Conservation (phyloP, 2,329 filamentous ascomycete species). For the Alternaria solani region DNA sequence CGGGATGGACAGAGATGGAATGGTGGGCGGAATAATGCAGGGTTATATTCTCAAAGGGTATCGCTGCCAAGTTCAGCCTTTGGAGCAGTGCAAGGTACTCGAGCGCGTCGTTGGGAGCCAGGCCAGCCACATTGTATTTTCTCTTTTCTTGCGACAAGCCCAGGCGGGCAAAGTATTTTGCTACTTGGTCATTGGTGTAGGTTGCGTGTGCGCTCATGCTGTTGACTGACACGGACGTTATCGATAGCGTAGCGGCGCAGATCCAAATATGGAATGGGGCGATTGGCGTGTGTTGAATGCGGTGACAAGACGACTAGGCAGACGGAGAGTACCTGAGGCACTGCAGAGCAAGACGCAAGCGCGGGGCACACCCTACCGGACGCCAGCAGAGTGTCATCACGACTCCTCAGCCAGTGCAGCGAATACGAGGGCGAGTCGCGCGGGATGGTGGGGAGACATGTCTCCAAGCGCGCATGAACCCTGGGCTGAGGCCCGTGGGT, state of each 20-base stretch:
- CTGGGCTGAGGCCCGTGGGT: constrained; percentile 7
- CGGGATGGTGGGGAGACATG: constrained; percentile 14
- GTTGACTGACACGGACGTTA: constrained; percentile 5
- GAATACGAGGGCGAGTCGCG: constrained; percentile 3
- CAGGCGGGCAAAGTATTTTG: constrained; percentile 48
- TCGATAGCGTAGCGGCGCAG: constrained; percentile 10
- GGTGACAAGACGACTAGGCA: background rate
- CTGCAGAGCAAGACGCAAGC: too few species aligned
- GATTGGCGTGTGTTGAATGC: background rate
- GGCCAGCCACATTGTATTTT: constrained; percentile 32
- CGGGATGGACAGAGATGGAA: constrained; percentile 58
- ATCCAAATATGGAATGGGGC: constrained; percentile 12
- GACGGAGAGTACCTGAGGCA: background rate
- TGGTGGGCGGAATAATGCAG: constrained; percentile 58
- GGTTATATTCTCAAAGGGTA: constrained; percentile 66
- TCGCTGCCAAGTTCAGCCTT: constrained; percentile 54
- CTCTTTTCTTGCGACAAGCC: constrained; percentile 36
- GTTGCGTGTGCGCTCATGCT: constrained; percentile 21
- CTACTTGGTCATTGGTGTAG: constrained; percentile 40
- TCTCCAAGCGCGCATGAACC: constrained; percentile 16
- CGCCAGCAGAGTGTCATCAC: constrained; percentile 6
- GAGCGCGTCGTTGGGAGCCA: constrained; percentile 34
- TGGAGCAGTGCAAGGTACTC: constrained; percentile 43
- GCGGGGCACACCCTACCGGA: background rate
- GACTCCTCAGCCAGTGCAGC: constrained; percentile 1